Conservation (phyloP, 106 monocot species). For the Acorus gramineus region DNA sequence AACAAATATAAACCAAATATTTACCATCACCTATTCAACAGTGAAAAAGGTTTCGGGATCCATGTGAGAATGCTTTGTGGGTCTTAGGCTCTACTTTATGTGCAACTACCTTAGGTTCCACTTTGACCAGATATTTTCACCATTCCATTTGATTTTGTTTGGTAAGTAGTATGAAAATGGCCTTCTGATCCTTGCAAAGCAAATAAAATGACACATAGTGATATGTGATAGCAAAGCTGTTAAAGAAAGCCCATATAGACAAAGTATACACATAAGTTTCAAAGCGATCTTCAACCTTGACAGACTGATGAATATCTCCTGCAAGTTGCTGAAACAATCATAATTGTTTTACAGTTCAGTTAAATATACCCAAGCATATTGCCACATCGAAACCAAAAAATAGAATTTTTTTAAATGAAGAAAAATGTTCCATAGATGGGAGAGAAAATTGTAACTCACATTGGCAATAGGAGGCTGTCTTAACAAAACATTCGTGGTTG, state of each 20-base stretch:
- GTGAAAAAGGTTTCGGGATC: slow-evolving; percentile 89
- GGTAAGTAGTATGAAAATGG: slow-evolving; percentile 63
- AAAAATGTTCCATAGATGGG: not conserved
- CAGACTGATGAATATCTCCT: slow-evolving; percentile 63
- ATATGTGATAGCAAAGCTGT: not conserved
- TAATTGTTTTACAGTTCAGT: too few species aligned
- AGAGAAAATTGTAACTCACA: slow-evolving; percentile 24
- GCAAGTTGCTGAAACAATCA: not conserved
- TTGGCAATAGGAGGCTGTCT: slow-evolving; percentile 72
- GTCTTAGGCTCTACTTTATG: slow-evolving; percentile 92
- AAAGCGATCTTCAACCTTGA: slow-evolving; percentile 82
- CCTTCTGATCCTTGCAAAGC: slow-evolving; percentile 54
- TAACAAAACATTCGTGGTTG: slow-evolving; percentile 69
- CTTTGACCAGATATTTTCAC: slow-evolving; percentile 79
- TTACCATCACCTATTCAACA: slow-evolving; percentile 97
- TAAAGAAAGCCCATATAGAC: not conserved
- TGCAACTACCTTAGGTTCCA: slow-evolving; percentile 80
- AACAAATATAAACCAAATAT: not conserved
- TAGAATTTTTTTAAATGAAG: too few species aligned
- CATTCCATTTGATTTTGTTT: slow-evolving; percentile 98
- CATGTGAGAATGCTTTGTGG: slow-evolving; percentile 76
- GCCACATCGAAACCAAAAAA: too few species aligned
- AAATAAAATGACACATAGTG: not conserved
- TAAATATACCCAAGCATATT: too few species aligned
- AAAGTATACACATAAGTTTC: slow-evolving; percentile 60